Conservation (phyloP, 192 early-diverging fungal species). For the Umbelopsis vinacea region DNA sequence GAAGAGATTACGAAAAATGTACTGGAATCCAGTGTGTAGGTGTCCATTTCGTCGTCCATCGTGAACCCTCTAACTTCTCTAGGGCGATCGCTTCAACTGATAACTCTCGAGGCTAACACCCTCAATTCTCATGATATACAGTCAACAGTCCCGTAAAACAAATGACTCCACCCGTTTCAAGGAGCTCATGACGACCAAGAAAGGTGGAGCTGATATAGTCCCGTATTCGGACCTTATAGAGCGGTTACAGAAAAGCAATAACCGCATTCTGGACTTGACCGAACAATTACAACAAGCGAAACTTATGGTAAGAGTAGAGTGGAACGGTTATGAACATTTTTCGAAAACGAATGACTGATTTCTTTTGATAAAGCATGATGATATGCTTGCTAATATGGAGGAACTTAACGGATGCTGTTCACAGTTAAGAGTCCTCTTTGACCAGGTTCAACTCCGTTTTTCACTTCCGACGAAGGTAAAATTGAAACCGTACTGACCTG, state of each 20-base stretch:
- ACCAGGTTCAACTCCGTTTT: constrained; percentile 27
- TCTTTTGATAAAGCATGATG: constrained; percentile 16
- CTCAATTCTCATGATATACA: background rate
- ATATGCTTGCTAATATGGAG: constrained; percentile 26
- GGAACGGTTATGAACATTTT: background rate
- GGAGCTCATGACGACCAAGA: background rate
- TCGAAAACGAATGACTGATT: background rate
- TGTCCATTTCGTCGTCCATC: background rate
- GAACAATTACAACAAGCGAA: constrained; percentile 27
- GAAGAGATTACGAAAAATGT: constrained; percentile 27
- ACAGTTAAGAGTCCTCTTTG: constrained; percentile 27
- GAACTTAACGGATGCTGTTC: constrained; percentile 28
- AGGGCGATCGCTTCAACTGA: too few relatives aligned
- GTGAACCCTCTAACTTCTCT: too few relatives aligned
- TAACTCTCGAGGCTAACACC: background rate
- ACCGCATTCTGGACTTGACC: constrained; percentile 18
- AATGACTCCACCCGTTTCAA: constrained; percentile 9
- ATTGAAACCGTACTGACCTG: background rate
- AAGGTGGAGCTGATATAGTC: background rate
- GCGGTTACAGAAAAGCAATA: constrained; percentile 6
- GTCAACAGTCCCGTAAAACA: background rate
- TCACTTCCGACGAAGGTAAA: background rate
- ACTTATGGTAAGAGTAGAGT: constrained; percentile 22
- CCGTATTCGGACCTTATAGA: constrained; percentile 12
- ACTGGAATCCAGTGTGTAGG: constrained; percentile 29